Conservation (phyloP, 2,329 filamentous ascomycete species). For the Phaeophleospora eucalypticola region DNA sequence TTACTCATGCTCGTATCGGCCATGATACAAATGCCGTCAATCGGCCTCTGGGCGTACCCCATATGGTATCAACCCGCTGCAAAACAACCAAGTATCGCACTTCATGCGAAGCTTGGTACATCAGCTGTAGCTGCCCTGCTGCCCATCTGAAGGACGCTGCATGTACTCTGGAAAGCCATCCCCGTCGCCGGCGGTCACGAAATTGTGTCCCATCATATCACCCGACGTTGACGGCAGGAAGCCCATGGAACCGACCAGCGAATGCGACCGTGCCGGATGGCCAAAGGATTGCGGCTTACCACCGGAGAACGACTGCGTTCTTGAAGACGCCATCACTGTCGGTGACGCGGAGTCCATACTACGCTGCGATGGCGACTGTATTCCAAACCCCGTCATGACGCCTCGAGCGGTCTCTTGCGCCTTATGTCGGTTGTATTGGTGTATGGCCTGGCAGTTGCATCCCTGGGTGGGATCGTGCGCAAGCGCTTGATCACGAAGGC, state of each 20-base stretch:
- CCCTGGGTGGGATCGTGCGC: slow-evolving; percentile 28
- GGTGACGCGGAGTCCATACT: slow-evolving; percentile 17
- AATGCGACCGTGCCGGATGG: slow-evolving; percentile 9
- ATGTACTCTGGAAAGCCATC: not conserved
- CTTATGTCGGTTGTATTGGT: slow-evolving; percentile 33
- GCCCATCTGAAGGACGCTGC: not conserved
- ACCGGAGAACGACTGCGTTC: slow-evolving; percentile 18
- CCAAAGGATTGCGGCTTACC: slow-evolving; percentile 1
- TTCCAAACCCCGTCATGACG: slow-evolving; percentile 11
- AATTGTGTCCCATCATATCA: not conserved
- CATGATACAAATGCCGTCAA: not conserved
- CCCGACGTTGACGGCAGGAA: not conserved
- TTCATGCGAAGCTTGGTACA: not conserved
- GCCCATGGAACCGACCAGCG: slow-evolving; percentile 4
- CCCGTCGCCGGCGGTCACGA: not conserved
- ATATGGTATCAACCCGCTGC: too few species aligned
- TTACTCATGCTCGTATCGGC: not conserved
- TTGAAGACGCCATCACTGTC: slow-evolving; percentile 9
- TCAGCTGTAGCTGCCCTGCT: not conserved
- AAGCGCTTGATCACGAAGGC: slow-evolving; percentile 31
- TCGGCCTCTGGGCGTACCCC: not conserved
- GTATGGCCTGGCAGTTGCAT: slow-evolving; percentile 31
- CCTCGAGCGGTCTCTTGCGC: slow-evolving; percentile 24
- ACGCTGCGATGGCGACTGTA: slow-evolving; percentile 20
- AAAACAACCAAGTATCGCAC: too few species aligned